Evolutionary conservation across 371 early-diverging fungal species (phyloP), one percentile per base, ranked within the genome.

Genomic region (Zychaea mexicana): DNA sequence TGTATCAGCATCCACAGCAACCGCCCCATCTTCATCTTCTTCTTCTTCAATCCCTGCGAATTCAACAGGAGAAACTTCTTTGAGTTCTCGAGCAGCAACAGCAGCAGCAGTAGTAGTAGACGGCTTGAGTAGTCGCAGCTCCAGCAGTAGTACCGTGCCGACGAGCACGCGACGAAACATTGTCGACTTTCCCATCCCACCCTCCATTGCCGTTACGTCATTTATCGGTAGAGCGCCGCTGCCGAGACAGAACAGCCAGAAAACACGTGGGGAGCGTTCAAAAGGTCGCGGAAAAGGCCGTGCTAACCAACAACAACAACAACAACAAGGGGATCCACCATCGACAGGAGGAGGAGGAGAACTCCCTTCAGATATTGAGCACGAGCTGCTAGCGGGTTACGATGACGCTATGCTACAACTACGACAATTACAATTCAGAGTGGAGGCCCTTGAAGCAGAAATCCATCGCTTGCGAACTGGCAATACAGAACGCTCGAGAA

Each of bases 331-430:
- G 7, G 46, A 46, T 22, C 6, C 54, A 31, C 19, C 54, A 8
- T n/a, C n/a, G n/a, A n/a, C n/a, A n/a, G n/a, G n/a, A n/a, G n/a
- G n/a, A n/a, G n/a, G n/a, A n/a, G 12, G 54, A 31, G 60, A 27
- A 30, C 17, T 47, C 9, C 27, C 56, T 22, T 49, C 42, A 5
- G 77, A 72, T 10, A 61, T 72, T 45, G 69, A 73, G 21, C 62
- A 64, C 13, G 76, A 78, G 42, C 70, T 75, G 63, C 56, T 69
- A 5, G 62, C 59, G 2, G 73, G 75, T 12, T 74, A 65, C 31
- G 78, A 78, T 66, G 78, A 75, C 36, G 26, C 73, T 19, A 49
- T 63, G 67, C 28, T 70, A 8, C 78, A 78, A 30, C 64, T 75
- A 26, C 57, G 64, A 28, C 75, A 74, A 19, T 30, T 78, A 42